These are phyloP conservation scores for Chlorella vulgaris DNA, from an alignment of 139 green algal genomes.

Conservation along the genomic window DNA sequence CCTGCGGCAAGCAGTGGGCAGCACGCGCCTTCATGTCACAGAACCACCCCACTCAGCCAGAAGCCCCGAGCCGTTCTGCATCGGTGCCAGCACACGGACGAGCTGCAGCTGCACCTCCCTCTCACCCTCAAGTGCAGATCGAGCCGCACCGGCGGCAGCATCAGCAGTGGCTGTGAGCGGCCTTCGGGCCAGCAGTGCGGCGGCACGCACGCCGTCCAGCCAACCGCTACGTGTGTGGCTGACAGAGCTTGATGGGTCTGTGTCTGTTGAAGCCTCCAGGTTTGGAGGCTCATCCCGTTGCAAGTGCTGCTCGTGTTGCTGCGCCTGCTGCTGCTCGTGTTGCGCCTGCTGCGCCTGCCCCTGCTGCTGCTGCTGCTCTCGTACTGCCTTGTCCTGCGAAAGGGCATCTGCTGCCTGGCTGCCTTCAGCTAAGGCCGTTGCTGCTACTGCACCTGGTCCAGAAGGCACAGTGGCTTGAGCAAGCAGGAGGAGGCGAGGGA, in stretches of 20 bases:
- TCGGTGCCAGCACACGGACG: too few species aligned
- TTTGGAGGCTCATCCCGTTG: too few species aligned
- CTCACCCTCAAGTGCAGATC: constrained; percentile 5
- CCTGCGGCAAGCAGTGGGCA: background rate
- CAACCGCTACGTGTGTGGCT: background rate
- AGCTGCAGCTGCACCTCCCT: too few species aligned
- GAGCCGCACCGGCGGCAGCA: background rate
- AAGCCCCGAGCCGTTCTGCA: too few species aligned
- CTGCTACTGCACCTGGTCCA: background rate
- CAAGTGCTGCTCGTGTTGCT: background rate
- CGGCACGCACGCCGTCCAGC: background rate
- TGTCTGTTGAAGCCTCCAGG: too few species aligned
- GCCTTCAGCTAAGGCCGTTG: background rate
- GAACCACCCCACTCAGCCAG: too few species aligned
- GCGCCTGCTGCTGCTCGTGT: background rate
- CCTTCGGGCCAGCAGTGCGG: background rate
- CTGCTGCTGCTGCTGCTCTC: background rate
- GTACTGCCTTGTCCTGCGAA: too few species aligned
- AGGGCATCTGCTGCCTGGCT: background rate
- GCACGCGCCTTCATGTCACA: too few species aligned
- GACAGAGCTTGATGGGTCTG: background rate
- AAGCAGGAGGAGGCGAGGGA: background rate
- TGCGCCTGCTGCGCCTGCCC: background rate
- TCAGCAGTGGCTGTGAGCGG: background rate
- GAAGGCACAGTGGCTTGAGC: background rate